Conservation (phyloP, 169 alveolate species). For the Toxoplasma gondii region DNA sequence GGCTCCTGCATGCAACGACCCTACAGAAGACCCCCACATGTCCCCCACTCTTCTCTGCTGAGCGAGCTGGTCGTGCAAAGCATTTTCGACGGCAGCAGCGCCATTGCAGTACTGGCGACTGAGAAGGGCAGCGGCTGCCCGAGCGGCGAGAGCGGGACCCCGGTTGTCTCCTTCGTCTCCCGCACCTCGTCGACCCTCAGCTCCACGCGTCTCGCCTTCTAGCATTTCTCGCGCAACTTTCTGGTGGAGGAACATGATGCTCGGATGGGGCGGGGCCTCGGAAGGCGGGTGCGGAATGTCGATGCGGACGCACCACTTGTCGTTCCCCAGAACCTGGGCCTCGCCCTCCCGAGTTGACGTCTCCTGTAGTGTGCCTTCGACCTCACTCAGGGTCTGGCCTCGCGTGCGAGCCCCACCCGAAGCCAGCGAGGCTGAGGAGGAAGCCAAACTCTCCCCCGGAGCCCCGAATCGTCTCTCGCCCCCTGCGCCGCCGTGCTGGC, state of each 20-base stretch:
- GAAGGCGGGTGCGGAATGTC: slow-evolving; percentile 48
- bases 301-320: slow-evolving; percentile 47
- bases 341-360: neutral
- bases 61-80: neutral
- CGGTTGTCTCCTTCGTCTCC: neutral
- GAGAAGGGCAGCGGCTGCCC: slow-evolving; percentile 6
- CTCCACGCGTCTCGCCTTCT: neutral
- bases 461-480: neutral
- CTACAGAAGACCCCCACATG: neutral
- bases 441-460: neutral
- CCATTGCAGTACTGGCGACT: slow-evolving; percentile 21
- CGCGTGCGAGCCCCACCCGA: neutral
- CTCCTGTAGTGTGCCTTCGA: neutral
- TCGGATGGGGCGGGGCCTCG: slow-evolving; percentile 23
- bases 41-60: neutral
- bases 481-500: neutral
- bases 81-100: neutral
- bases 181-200: neutral
- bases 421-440: neutral
- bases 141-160: neutral
- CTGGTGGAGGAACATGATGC: slow-evolving; percentile 12
- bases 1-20: too few relatives aligned
- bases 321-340: slow-evolving; percentile 30
- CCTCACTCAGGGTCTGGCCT: neutral
- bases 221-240: neutral